Percentiles rank a stretch among this genome's conserved stretches.
Evolutionary conservation across 78 protist genomes (phyloP).

Genomic region (Pigoraptor vietnamica): DNA sequence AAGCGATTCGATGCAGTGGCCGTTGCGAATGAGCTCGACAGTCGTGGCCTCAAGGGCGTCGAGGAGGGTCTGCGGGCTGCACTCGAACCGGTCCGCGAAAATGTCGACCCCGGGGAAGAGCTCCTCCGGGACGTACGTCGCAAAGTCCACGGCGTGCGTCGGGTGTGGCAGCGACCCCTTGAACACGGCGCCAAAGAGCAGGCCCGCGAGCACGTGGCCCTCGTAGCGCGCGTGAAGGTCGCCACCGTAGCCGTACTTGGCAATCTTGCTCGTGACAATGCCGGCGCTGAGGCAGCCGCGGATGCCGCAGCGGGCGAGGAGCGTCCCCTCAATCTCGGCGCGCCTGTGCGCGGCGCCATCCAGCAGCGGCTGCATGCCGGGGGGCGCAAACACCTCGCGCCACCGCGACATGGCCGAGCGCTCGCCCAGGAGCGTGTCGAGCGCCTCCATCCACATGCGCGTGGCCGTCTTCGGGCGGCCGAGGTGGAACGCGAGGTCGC

Average conservation of each 20-base stretch:
- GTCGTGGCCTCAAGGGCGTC: neutral
- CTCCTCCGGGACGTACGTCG: neutral
- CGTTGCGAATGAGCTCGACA: neutral
- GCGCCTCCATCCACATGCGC: neutral
- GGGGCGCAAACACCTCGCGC: neutral
- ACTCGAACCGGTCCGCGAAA: neutral
- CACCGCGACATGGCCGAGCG: neutral
- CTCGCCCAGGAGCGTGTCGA: neutral
- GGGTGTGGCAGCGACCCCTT: neutral
- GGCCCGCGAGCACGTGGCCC: neutral
- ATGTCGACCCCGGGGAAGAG: neutral
- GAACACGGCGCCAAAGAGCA: neutral
- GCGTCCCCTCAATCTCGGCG: neutral
- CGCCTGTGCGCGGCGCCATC: neutral
- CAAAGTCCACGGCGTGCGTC: neutral
- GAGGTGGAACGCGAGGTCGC: neutral
- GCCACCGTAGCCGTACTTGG: neutral
- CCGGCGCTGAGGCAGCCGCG: neutral
- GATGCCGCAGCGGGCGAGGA: neutral
- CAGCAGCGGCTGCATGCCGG: neutral
- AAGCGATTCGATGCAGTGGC: neutral
- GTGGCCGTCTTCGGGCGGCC: neutral
- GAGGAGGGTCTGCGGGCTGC: neutral
- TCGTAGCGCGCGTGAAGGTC: neutral
- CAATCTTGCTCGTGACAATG: neutral